Conservation (phyloP, 2,329 filamentous ascomycete species). For the Cercospora canescens region DNA sequence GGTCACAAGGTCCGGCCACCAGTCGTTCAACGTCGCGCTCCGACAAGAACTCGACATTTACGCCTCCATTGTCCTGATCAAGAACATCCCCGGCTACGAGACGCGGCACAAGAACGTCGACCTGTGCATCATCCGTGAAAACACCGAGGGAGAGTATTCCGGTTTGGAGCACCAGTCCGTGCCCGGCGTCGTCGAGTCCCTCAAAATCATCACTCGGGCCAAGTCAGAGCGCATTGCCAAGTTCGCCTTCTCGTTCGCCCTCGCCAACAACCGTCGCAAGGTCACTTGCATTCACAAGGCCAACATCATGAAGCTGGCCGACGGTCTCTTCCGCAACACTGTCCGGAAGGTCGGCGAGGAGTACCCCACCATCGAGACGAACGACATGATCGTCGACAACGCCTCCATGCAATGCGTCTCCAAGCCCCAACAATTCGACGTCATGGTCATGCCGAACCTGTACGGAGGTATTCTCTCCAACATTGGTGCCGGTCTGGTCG, state of each 20-base stretch:
- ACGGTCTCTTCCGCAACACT: conserved; percentile 97
- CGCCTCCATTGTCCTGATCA: conserved; percentile 95
- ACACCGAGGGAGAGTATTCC: conserved; percentile 99
- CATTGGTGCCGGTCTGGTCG: conserved; percentile 95
- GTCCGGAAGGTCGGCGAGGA: conserved; percentile 92
- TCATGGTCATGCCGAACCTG: conserved; percentile 99
- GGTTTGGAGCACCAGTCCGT: conserved; percentile 99
- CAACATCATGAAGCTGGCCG: conserved; percentile 99
- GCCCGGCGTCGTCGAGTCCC: conserved; percentile 91
- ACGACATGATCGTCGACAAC: conserved; percentile 99
- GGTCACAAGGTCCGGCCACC: conserved; percentile 93
- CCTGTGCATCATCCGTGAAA: conserved; percentile 99
- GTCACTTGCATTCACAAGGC: conserved; percentile 99
- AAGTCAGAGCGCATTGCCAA: conserved; percentile 99
- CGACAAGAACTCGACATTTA: conserved; percentile 99
- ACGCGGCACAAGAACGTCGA: conserved; percentile 97
- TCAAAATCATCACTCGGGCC: conserved; percentile 99
- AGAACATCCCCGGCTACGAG: conserved; percentile 98
- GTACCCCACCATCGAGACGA: conserved; percentile 91
- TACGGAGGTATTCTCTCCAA: conserved; percentile 99
- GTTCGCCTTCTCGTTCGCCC: conserved; percentile 96
- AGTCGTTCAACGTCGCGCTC: conserved; percentile 99
- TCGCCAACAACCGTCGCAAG: conserved; percentile 99
- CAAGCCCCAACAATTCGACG: conserved; percentile 95
- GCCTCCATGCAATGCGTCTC: conserved; percentile 99